Evolutionary conservation across 306 rosid genomes (phyloP).

Genomic region (Vicia sativa): DNA sequence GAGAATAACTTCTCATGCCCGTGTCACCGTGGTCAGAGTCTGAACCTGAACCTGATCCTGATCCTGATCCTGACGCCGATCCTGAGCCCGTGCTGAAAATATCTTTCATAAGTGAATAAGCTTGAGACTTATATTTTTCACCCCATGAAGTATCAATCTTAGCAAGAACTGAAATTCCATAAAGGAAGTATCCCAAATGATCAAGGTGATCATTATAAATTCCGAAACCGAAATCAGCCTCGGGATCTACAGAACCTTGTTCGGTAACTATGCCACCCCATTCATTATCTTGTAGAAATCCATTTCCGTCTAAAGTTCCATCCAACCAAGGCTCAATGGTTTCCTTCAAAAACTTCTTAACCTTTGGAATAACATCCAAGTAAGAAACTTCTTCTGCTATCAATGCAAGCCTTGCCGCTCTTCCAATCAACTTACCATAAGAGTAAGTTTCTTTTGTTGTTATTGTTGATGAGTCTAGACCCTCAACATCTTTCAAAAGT

Average conservation of each 20-base stretch:
- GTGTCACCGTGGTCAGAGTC: conserved; percentile 24
- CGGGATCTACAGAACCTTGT: background rate
- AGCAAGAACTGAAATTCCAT: background rate
- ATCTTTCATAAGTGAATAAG: background rate
- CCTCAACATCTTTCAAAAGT: background rate
- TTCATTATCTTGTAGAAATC: background rate
- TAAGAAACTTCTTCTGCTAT: background rate
- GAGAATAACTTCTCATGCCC: conserved; percentile 67
- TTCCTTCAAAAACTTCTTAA: conserved; percentile 9
- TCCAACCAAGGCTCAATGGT: background rate
- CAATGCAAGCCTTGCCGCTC: background rate
- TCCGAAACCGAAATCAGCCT: background rate
- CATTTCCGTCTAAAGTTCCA: background rate
- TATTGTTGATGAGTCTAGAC: background rate
- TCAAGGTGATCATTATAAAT: background rate
- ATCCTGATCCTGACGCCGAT: background rate
- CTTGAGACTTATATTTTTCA: background rate
- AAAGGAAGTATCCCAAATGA: background rate
- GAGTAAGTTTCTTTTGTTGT: background rate
- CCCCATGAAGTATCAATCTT: background rate
- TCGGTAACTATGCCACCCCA: background rate
- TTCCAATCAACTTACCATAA: background rate
- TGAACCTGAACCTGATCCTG: background rate
- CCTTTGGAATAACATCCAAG: background rate
- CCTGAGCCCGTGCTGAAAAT: background rate